phyloP scores from a whole-genome alignment of 768 basidiomycete species.

The Trametes punicea region DNA sequence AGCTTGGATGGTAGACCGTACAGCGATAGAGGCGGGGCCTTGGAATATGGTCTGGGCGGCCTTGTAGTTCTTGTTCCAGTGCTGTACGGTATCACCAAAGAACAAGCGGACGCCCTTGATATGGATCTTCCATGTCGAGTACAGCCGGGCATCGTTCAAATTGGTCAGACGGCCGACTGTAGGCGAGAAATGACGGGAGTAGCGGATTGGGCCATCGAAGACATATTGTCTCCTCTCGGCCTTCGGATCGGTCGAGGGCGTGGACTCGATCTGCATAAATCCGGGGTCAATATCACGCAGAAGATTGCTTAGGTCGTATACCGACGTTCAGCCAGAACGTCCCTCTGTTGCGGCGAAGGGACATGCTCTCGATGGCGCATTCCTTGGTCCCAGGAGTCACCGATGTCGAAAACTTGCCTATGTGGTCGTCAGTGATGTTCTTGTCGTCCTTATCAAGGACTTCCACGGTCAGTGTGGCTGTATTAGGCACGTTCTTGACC shows the following conservation, averaged over 20 bases:
- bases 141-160: slow-evolving; percentile 57
- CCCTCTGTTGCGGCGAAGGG: slow-evolving; percentile 49
- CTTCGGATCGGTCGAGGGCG: slow-evolving; percentile 39
- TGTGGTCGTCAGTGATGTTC: slow-evolving; percentile 52
- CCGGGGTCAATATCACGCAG: background rate
- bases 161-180: slow-evolving; percentile 64
- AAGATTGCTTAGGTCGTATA: background rate
- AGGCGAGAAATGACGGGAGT: slow-evolving; percentile 67
- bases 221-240: slow-evolving; percentile 49
- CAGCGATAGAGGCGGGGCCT: slow-evolving; percentile 56
- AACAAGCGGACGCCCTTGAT: slow-evolving; percentile 55
- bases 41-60: slow-evolving; percentile 72
- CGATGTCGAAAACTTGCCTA: slow-evolving; percentile 59
- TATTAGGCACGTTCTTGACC: slow-evolving; percentile 66
- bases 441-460: slow-evolving; percentile 70
- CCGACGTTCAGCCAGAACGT: slow-evolving; percentile 68
- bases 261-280: slow-evolving; percentile 51
- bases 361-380: slow-evolving; percentile 52
- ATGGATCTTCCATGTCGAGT: slow-evolving; percentile 77
- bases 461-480: slow-evolving; percentile 56
- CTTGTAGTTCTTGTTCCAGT: slow-evolving; percentile 65
- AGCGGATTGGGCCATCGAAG: slow-evolving; percentile 74
- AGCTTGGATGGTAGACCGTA: slow-evolving; percentile 67
- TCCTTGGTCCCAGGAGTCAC: slow-evolving; percentile 61
- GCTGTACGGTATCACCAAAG: slow-evolving; percentile 59